These are phyloP conservation scores for Athelia psychrophila DNA, from an alignment of 1,284 basidiomycete genomes.

Conservation along the genomic window DNA sequence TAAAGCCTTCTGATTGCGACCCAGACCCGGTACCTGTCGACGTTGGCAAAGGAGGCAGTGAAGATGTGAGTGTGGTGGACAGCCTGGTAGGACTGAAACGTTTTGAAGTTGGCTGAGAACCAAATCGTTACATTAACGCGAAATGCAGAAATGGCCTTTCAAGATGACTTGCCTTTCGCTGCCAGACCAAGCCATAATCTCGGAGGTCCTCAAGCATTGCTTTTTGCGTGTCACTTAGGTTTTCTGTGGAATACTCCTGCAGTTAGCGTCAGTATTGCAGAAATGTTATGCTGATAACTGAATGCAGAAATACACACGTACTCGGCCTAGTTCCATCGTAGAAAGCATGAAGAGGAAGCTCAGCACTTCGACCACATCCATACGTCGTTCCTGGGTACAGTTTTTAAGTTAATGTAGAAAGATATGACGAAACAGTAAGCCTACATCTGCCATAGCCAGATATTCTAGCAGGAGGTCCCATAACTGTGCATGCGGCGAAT, in stretches of 20 bases:
- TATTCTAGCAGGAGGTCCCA: constrained; percentile 96
- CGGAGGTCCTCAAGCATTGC: constrained; percentile 91
- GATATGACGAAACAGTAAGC: constrained; percentile 14
- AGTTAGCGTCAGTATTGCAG: constrained; percentile 1
- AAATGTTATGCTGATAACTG: constrained; percentile 3
- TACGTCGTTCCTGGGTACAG: constrained; percentile 64
- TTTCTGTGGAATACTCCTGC: constrained; percentile 88
- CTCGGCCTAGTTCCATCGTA: constrained; percentile 88
- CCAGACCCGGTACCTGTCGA: constrained; percentile 55
- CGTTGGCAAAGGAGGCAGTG: constrained; percentile 68
- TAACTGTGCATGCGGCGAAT: constrained; percentile 96
- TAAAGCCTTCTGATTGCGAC: constrained; percentile 77
- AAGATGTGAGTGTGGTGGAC: constrained; percentile 90
- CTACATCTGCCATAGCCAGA: constrained; percentile 76
- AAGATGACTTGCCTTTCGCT: constrained; percentile 53
- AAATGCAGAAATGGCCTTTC: no score
- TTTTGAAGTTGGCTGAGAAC: constrained; percentile 59
- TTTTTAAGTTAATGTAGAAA: constrained; percentile 8
- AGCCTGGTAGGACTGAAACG: constrained; percentile 96
- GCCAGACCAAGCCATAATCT: constrained; percentile 94
- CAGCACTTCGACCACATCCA: constrained; percentile 93
- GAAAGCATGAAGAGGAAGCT: constrained; percentile 96
- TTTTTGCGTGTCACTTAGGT: constrained; percentile 76
- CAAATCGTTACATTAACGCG: constrained; percentile 14
- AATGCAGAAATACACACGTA: constrained; percentile 30